These are phyloP conservation scores for Lactifluus hygrophoroides DNA, from an alignment of 768 basidiomycete species.

Conservation along the genomic window DNA sequence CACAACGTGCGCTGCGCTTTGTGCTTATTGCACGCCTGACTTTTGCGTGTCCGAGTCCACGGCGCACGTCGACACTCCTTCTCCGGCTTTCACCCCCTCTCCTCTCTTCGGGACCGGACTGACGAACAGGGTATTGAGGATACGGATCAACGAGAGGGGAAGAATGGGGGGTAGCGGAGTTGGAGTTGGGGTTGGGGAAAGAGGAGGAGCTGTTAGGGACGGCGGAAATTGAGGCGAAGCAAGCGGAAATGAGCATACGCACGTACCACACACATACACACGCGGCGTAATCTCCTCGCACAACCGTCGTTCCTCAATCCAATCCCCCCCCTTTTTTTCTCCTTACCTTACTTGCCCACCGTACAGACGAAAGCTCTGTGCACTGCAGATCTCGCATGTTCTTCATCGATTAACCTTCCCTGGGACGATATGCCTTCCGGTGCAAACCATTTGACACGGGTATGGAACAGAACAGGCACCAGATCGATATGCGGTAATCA, in stretches of 20 bases:
- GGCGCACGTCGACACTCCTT: not conserved
- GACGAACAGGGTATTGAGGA: not conserved
- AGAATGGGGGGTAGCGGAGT: not conserved
- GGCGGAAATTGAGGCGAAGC: slow-evolving; percentile 5
- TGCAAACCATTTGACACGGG: not conserved
- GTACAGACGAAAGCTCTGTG: not conserved
- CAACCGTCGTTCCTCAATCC: not conserved
- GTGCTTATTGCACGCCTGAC: not conserved
- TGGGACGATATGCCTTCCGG: not conserved
- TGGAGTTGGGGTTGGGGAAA: not conserved
- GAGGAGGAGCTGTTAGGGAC: not conserved
- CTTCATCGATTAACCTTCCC: not conserved
- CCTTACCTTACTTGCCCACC: not conserved
- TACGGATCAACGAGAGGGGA: not conserved
- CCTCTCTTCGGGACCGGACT: not conserved
- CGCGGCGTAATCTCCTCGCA: not conserved
- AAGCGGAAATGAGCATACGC: slow-evolving; percentile 12
- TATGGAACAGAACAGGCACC: not conserved
- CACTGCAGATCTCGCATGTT: not conserved
- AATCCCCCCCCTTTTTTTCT: not conserved
- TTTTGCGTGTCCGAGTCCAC: not conserved
- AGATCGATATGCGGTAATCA: not conserved
- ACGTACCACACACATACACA: slow-evolving; percentile 4
- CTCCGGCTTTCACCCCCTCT: not conserved
- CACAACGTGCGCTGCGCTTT: not conserved